Evolutionary conservation across 164 flowering plant genomes (phyloP).

Genomic region (Umbilicus rupestris): DNA sequence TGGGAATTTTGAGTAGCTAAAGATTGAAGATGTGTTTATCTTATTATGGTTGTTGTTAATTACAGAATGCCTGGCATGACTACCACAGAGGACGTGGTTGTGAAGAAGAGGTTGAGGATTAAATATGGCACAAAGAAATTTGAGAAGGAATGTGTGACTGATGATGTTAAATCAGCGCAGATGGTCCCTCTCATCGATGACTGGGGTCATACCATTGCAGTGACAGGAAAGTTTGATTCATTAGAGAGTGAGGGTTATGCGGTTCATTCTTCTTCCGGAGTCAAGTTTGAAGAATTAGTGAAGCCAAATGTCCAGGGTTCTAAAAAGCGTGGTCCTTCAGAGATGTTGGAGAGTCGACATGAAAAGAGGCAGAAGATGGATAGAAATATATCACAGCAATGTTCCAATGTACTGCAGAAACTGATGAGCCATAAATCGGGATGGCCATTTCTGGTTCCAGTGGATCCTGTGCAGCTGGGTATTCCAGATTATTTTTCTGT

Average conservation of each 20-base stretch:
- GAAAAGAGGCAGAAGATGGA: conserved; percentile 54
- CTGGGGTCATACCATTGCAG: background rate
- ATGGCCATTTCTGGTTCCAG: conserved; percentile 56
- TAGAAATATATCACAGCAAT: conserved; percentile 27
- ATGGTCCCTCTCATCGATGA: background rate
- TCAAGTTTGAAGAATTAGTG: background rate
- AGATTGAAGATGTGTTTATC: background rate
- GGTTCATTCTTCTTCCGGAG: background rate
- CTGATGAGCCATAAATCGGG: conserved; percentile 43
- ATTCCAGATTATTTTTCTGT: conserved; percentile 75
- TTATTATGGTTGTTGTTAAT: background rate
- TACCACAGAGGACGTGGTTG: conserved; percentile 16
- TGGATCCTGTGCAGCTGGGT: conserved; percentile 52
- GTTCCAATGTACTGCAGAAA: conserved; percentile 37
- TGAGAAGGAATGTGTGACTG: conserved; percentile 13
- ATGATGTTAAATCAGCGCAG: conserved; percentile 5
- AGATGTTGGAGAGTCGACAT: conserved; percentile 18
- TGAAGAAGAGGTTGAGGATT: conserved; percentile 21
- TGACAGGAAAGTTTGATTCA: background rate
- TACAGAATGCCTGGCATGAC: conserved; percentile 17
- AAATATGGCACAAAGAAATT: conserved; percentile 18
- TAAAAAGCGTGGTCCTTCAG: conserved; percentile 31
- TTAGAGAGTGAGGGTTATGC: background rate
- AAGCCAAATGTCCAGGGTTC: conserved; percentile 8
- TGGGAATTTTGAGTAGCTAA: background rate